Percentiles rank a stretch among this genome's conserved stretches.
phyloP scores from a whole-genome alignment of 345 rosid genomes.

The Boechera retrofracta region DNA sequence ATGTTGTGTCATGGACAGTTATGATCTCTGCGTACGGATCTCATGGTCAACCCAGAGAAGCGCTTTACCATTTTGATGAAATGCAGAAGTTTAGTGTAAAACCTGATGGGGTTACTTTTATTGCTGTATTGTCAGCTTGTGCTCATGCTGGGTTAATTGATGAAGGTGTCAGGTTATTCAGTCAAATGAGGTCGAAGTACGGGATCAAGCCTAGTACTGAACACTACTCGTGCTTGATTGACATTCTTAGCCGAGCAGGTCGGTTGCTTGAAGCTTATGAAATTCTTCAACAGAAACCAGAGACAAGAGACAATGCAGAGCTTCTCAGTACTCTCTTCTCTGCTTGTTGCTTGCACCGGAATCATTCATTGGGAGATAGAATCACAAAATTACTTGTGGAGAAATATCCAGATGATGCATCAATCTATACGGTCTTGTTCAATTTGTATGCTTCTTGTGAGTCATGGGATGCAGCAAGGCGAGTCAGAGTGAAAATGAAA shows the following conservation, averaged over 20 bases:
- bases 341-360: conserved; percentile 59
- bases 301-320: conserved; percentile 51
- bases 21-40: conserved; percentile 80
- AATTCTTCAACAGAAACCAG: conserved; percentile 50
- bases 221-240: conserved; percentile 79
- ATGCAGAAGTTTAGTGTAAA: conserved; percentile 55
- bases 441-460: conserved; percentile 60
- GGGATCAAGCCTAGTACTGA: conserved; percentile 55
- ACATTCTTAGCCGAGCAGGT: conserved; percentile 76
- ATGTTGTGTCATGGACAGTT: conserved; percentile 74
- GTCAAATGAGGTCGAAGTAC: conserved; percentile 50
- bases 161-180: conserved; percentile 58
- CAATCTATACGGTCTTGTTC: conserved; percentile 53
- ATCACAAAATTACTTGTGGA: conserved; percentile 51
- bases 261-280: conserved; percentile 67
- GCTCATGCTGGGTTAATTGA: conserved; percentile 70
- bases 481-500: conserved; percentile 63
- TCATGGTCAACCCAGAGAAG: conserved; percentile 64
- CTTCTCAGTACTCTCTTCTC: conserved; percentile 71
- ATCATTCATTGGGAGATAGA: conserved; percentile 56
- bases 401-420: conserved; percentile 57
- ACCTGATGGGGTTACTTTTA: conserved; percentile 68
- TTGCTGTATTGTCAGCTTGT: conserved; percentile 74
- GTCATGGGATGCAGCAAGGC: conserved; percentile 67
- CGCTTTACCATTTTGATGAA: conserved; percentile 57